Base-by-base conservation (phyloP, 2,329 filamentous ascomycete species). In the Falciphora oryzae region DNA sequence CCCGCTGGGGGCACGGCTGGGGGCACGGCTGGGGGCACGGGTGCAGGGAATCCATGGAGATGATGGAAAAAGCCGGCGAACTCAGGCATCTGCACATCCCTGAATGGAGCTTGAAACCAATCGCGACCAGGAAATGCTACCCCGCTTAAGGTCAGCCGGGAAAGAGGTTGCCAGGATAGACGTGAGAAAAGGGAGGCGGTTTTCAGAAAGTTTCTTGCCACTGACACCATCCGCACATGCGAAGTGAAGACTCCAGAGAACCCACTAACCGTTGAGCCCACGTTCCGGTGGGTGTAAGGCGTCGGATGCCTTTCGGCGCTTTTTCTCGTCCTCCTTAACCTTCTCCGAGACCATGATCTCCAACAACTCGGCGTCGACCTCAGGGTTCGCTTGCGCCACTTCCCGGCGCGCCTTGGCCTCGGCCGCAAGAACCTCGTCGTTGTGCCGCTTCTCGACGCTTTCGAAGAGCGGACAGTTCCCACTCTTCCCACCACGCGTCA, bases 401-500 rank as follows among this genome's bases (percentile, higher is more conserved):
- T 83, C 82, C 58, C 82, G 79, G 28, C 85, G 80, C 1, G 85
- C 85, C 57, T 79, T 77, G 61, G 81, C 78, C 69, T 89, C 86
- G 1, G 90, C 91, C 25, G 77, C 79, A 25, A 79, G 79, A 22
- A 91, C 85, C 68, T 92, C 89, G 10, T 81, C 72, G 29, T 86
- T 77, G 68, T 93, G 89, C 4, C 87, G 83, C 58, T 80, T 72
- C 67, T 88, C 83, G 5, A 77, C 76, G 58, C 80, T 81, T 61
- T 93, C 90, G 68, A 89, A 90, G 0, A 93, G 77, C 1, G 87
- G 86, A 67, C 91, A 94, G 66, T 84, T 85, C 1, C 81, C 82
- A 0, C 61, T 61, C 65, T 78, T 82, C 0, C 83, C 82, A 16
- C 81, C 83, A 60, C 79, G 72, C 1, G 29, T 65, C 0, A 65